Conservation (phyloP, 2,329 filamentous ascomycete genomes). For the Phaeosphaeriaceae sp. region DNA sequence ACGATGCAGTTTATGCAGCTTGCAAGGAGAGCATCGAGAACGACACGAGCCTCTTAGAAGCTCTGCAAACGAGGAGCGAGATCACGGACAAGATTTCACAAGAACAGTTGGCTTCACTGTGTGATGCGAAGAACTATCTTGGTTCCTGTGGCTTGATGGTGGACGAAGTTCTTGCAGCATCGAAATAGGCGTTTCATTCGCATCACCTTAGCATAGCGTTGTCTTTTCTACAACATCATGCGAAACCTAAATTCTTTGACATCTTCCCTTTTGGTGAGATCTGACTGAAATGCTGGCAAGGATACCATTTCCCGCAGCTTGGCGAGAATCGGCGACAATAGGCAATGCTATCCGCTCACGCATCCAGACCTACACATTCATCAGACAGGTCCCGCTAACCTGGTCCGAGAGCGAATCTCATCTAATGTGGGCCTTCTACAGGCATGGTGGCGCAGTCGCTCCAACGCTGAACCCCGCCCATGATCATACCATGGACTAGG, state of each 20-base stretch:
- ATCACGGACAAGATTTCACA: conserved; percentile 55
- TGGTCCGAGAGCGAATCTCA: conserved; percentile 18
- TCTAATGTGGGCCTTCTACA: conserved; percentile 25
- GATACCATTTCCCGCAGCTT: neutral
- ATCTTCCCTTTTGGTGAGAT: no score
- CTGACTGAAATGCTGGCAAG: neutral
- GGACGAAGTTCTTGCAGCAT: conserved; percentile 42
- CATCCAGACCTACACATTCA: conserved; percentile 10
- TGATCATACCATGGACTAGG: conserved; percentile 25
- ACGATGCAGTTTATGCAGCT: conserved; percentile 65
- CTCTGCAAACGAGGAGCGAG: conserved; percentile 49
- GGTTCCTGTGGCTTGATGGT: conserved; percentile 47
- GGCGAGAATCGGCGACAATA: neutral
- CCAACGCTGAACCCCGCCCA: conserved; percentile 34
- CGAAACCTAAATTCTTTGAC: no score
- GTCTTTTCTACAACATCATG: no score
- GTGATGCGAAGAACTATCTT: conserved; percentile 62
- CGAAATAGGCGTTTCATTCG: conserved; percentile 24
- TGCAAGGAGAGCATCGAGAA: conserved; percentile 61
- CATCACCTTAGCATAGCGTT: neutral
- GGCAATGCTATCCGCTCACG: neutral
- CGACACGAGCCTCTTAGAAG: conserved; percentile 53
- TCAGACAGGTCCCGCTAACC: conserved; percentile 28
- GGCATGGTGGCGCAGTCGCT: conserved; percentile 20
- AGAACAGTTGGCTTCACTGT: conserved; percentile 60